These are phyloP conservation scores for Exserohilum rostratum DNA, from an alignment of 2,329 filamentous ascomycete genomes.

Conservation along the genomic window DNA sequence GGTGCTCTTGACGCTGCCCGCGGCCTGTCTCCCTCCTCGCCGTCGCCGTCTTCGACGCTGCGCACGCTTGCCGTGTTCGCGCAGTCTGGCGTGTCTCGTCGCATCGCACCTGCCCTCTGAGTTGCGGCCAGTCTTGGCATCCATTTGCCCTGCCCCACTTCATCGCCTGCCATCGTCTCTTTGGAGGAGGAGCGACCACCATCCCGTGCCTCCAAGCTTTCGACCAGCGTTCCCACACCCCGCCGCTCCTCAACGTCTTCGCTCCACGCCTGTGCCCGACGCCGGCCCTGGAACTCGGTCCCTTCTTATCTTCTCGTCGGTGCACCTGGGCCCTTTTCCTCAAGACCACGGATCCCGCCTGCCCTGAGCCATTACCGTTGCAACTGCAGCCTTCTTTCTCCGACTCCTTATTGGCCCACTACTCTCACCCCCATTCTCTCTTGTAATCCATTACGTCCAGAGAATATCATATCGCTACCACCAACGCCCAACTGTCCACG, in stretches of 20 bases:
- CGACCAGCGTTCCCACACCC: conserved; percentile 15
- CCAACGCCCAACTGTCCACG: background rate
- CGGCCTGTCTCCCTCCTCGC: conserved; percentile 2
- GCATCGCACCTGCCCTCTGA: conserved; percentile 26
- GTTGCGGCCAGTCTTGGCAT: conserved; percentile 24
- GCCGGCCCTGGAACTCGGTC: conserved; percentile 1
- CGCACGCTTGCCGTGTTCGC: background rate
- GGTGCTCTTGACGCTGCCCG: conserved; percentile 22
- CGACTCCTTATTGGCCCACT: conserved; percentile 14
- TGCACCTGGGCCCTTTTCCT: conserved; percentile 8
- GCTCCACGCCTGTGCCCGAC: conserved; percentile 28
- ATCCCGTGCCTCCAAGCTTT: conserved; percentile 15
- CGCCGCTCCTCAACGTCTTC: conserved; percentile 12
- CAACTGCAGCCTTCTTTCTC: background rate
- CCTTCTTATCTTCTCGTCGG: conserved; percentile 13
- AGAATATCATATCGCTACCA: conserved; percentile 10
- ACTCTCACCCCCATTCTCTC: conserved; percentile 23
- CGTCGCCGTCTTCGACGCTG: background rate
- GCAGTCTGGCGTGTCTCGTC: conserved; percentile 1
- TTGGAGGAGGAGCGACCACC: conserved; percentile 27
- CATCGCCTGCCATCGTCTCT: conserved; percentile 30
- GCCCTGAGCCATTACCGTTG: conserved; percentile 1
- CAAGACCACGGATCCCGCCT: background rate
- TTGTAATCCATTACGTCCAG: conserved; percentile 12
- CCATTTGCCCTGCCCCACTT: conserved; percentile 32